Evolutionary conservation across 768 basidiomycete genomes (phyloP), one percentile per base, ranked within the genome.

Genomic region (Podaxis pistillaris): DNA sequence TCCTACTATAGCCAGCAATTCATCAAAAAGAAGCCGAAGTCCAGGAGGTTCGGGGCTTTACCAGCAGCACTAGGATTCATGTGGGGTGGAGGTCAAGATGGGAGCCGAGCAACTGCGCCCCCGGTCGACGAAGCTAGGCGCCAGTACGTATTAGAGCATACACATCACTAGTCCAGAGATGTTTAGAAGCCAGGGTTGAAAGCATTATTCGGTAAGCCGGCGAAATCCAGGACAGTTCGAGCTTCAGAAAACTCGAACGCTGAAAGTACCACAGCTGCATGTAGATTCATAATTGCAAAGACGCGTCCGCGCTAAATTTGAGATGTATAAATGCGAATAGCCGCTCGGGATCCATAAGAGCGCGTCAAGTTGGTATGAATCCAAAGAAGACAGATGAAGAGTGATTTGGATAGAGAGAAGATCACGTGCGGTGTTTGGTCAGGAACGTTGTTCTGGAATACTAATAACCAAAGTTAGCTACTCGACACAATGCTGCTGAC

Each of bases 401-500:
- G 15, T 44, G 41, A n/a, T 19, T 11, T 3, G 30, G 17, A 36
- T 41, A 13, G 30, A 22, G 59, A 12, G 50, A 47, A 11, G 47
- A 62, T 62, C 61, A 62, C 61, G 61, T 62, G 61, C n/a, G 30
- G 22, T 47, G 12, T 19, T 38, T 24, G 13, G 41, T 56, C 61
- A 62, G 61, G 61, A 47, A 38, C 38, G 51, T 46, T 56, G 44
- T 50, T 44, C 54, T 60, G 9, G 44, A n/a, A 46, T 17, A n/a
- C 38, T 19, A 53, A 49, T 60, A 36, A 37, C 51, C 59, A 56
- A 56, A 56, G 61, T 56, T 38, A 50, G 53, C 22, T 13, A 56
- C 46, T 50, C 55, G 36, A 62, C 61, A 56, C 46, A 56, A 62
- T 56, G 55, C 54, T 56, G 61, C 54, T 62, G 54, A 56, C 55